Base-by-base conservation (phyloP, 2,329 filamentous ascomycete genomes). In the Ascochyta clinopodiicola region DNA sequence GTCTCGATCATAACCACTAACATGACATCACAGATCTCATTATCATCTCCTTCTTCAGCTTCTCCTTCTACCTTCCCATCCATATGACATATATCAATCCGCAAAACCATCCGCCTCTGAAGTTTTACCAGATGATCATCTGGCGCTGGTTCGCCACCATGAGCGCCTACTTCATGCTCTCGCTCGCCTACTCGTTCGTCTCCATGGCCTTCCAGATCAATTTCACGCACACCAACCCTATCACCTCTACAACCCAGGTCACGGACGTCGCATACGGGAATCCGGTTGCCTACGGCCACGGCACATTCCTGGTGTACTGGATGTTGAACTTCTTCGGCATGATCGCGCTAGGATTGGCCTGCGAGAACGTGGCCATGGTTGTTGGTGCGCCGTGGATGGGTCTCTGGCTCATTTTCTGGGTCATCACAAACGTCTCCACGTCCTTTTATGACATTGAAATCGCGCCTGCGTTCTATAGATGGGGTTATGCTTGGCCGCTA, bases 331-430 rank as follows among this genome's bases (percentile, higher is more conserved):
- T 81, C 69, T 76, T 83, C 0, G 86, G 86, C 8, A 88, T 89
- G 86, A 77, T 79, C 8, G 85, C 86, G 0, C 66, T 89, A 1
- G 86, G 86, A 0, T 72, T 89, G 2, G 84, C 86, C 0, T 87
- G 84, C 64, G 86, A 89, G 73, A 88, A 88, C 62, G 81, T 86
- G 25, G 83, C 83, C 0, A 88, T 87, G 82, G 64, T 88, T 2
- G 75, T 88, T 4, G 85, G 84, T 0, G 77, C 82, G 62, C 86
- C 84, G 0, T 88, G 85, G 85, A 82, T 79, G 46, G 80, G 84
- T 0, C 69, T 87, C 0, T 89, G 86, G 80, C 73, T 89, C 2
- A 87, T 88, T 51, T 88, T 87, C 63, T 88, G 85, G 86, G 84
- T 88, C 37, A 86, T 89, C 51, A 82, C 84, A 6, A 89, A 89